Evolutionary conservation across 352 stramenopile genomes (phyloP).

Genomic region (Aphanomyces astaci): DNA sequence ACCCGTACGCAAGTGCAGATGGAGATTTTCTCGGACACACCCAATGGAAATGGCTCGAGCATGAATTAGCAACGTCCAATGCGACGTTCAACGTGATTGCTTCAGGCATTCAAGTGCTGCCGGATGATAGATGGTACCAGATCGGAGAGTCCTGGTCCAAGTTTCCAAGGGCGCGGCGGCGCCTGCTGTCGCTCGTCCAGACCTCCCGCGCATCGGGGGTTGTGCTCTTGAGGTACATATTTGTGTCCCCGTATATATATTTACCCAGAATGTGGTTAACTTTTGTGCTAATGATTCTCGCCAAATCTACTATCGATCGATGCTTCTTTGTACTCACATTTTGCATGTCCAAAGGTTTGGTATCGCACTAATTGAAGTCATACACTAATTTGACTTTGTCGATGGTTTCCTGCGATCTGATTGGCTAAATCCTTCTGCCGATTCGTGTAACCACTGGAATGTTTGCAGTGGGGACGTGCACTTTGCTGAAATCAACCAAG

Average conservation of each 20-base stretch:
- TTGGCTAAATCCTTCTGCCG: no score
- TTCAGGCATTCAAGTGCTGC: slow-evolving; percentile 85
- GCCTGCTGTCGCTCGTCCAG: slow-evolving; percentile 80
- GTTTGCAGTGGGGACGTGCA: slow-evolving; percentile 84
- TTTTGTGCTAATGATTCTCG: neutral
- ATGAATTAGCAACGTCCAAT: slow-evolving; percentile 61
- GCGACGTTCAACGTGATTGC: slow-evolving; percentile 91
- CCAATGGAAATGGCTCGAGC: slow-evolving; percentile 83
- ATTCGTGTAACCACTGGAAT: no score
- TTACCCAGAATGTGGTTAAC: no score
- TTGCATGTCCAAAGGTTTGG: no score
- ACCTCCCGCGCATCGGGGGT: slow-evolving; percentile 73
- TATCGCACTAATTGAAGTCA: no score
- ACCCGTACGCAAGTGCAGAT: slow-evolving; percentile 49
- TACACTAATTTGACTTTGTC: no score
- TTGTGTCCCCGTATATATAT: no score
- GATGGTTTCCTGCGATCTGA: no score
- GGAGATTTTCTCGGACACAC: slow-evolving; percentile 65
- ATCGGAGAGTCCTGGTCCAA: slow-evolving; percentile 84
- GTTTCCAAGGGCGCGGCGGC: slow-evolving; percentile 73
- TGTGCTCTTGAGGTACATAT: slow-evolving; percentile 79
- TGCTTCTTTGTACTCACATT: no score
- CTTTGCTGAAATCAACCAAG: slow-evolving; percentile 88
- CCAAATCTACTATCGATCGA: no score
- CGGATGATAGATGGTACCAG: slow-evolving; percentile 64